These are phyloP conservation scores for Patellifolia procumbens DNA, from an alignment of 179 eudicot species.

Conservation along the genomic window DNA sequence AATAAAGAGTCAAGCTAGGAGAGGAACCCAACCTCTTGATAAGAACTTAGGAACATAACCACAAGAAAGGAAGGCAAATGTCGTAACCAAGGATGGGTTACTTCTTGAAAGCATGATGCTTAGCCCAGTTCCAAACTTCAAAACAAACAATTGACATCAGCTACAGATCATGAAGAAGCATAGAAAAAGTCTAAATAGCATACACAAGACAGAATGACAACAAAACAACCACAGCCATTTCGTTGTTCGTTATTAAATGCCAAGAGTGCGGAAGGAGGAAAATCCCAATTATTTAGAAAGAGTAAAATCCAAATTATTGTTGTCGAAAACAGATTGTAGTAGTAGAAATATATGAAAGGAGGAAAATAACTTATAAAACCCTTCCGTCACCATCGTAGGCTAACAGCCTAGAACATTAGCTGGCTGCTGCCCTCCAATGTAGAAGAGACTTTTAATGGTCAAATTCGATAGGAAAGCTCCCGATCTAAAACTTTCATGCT, in stretches of 20 bases:
- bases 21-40: constrained; percentile 68
- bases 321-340: neutral
- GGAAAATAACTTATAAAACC: too few species aligned
- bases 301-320: neutral
- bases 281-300: neutral
- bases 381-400: too few species aligned
- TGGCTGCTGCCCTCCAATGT: too few species aligned
- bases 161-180: neutral
- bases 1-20: neutral
- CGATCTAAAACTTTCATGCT: too few species aligned
- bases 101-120: constrained; percentile 84
- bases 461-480: too few species aligned
- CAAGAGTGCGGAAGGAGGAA: neutral
- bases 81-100: constrained; percentile 73
- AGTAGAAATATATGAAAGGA: neutral
- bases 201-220: neutral
- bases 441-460: too few species aligned
- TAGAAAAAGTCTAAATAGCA: neutral
- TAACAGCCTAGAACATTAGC: too few species aligned
- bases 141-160: constrained; percentile 21
- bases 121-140: constrained; percentile 94
- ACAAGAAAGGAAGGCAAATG: constrained; percentile 86
- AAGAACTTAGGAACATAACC: constrained; percentile 93
- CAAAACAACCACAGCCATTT: neutral
- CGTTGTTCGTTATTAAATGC: neutral